Evolutionary conservation across 2,329 filamentous ascomycete species (phyloP).

Genomic region (Trichoderma atroviride): DNA sequence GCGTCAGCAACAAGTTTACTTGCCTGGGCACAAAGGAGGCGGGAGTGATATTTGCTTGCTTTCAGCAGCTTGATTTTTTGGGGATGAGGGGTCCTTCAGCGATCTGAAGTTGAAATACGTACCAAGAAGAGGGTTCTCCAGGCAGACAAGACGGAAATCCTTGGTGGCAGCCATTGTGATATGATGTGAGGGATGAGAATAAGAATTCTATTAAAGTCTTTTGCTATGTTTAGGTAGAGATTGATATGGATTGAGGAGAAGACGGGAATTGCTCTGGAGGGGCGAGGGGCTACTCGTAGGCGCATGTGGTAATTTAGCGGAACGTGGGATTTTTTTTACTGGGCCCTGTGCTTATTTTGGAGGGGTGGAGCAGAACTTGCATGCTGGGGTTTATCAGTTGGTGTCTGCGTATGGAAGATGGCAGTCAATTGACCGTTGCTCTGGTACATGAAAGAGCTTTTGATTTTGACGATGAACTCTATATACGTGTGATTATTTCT

Average conservation of each 20-base stretch:
- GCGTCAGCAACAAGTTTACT: neutral
- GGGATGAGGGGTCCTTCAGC: neutral
- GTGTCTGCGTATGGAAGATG: too few relatives aligned
- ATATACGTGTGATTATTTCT: too few relatives aligned
- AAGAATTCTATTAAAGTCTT: neutral
- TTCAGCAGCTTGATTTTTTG: neutral
- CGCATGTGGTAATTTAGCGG: slow-evolving; percentile 6
- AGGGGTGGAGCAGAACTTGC: neutral
- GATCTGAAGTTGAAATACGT: slow-evolving; percentile 39
- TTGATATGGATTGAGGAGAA: neutral
- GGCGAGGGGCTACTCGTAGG: neutral
- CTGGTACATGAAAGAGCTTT: too few relatives aligned
- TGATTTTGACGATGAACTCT: too few relatives aligned
- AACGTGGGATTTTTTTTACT: slow-evolving; percentile 8
- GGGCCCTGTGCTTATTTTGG: neutral
- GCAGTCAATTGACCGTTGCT: neutral
- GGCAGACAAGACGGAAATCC: slow-evolving; percentile 85
- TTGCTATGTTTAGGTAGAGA: neutral
- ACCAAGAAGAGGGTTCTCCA: slow-evolving; percentile 98
- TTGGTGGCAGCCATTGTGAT: slow-evolving; percentile 70
- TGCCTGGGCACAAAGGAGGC: neutral
- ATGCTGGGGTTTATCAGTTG: neutral
- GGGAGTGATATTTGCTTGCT: neutral
- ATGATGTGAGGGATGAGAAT: slow-evolving; percentile 26
- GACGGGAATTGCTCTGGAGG: slow-evolving; percentile 1